Evolutionary conservation across 805 yeast genomes (phyloP).

Genomic region (Hanseniaspora singularis): DNA sequence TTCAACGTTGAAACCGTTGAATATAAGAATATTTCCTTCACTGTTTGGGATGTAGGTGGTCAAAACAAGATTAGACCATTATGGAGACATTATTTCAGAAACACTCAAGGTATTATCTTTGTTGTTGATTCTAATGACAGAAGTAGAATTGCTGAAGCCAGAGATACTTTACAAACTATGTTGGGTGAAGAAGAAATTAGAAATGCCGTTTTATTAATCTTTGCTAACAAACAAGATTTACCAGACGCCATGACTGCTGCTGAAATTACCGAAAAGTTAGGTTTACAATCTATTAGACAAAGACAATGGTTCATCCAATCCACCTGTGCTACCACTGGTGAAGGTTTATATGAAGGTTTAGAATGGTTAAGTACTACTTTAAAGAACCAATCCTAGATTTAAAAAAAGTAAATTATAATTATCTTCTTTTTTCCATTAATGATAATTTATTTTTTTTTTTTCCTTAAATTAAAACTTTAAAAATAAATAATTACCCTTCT

Average conservation of each 20-base stretch:
- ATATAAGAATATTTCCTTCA: constrained; percentile 90
- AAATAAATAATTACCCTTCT: background rate
- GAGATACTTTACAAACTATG: constrained; percentile 97
- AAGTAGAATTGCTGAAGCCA: constrained; percentile 94
- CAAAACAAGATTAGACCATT: constrained; percentile 97
- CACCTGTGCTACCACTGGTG: constrained; percentile 98
- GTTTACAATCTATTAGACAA: constrained; percentile 92
- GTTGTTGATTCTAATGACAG: constrained; percentile 97
- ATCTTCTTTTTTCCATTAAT: no score
- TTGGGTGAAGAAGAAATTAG: constrained; percentile 96
- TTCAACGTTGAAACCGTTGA: constrained; percentile 96
- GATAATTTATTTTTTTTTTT: background rate
- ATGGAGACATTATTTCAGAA: constrained; percentile 98
- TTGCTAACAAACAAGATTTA: constrained; percentile 97
- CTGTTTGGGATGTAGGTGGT: constrained; percentile 99
- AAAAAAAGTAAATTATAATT: no score
- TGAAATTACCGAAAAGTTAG: constrained; percentile 93
- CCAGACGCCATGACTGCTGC: constrained; percentile 99
- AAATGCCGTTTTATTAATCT: constrained; percentile 87
- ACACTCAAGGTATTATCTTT: constrained; percentile 95
- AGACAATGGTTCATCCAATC: constrained; percentile 99
- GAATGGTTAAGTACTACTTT: constrained; percentile 91
- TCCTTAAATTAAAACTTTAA: background rate
- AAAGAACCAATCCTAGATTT: constrained; percentile 45
- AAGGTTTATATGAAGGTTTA: constrained; percentile 94